Conservation (phyloP, 768 basidiomycete species). For the Termitomyces sp. region DNA sequence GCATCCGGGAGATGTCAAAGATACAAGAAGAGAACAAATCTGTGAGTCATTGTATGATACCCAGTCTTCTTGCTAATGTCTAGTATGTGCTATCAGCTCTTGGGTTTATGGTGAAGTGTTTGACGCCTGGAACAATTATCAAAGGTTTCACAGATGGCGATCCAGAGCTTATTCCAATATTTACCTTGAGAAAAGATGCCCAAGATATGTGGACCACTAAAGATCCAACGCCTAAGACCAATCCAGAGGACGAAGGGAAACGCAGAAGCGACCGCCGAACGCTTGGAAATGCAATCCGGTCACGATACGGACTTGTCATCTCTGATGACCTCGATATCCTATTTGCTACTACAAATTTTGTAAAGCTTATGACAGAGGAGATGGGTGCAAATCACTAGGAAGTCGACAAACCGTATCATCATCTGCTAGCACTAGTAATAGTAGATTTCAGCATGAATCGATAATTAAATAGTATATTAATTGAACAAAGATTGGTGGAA, state of each 20-base stretch:
- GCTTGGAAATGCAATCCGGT: background rate
- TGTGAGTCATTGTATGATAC: background rate
- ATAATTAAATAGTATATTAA: too few species aligned
- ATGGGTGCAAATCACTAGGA: too few species aligned
- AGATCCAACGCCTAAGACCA: background rate
- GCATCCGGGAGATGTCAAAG: background rate
- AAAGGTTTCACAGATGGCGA: background rate
- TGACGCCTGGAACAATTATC: background rate
- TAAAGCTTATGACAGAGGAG: too few species aligned
- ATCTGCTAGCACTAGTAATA: too few species aligned
- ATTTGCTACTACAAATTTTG: constrained; percentile 22
- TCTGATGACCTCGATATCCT: background rate
- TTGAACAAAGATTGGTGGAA: background rate
- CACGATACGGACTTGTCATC: background rate
- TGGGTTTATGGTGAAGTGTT: background rate
- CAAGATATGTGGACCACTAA: background rate
- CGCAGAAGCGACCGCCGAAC: background rate
- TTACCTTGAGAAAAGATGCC: background rate
- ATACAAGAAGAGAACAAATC: background rate
- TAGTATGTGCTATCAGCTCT: background rate
- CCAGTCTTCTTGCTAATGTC: background rate
- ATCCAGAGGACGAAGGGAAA: background rate
- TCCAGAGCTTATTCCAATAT: background rate
- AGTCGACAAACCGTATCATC: too few species aligned
- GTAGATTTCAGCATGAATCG: too few species aligned